Base-by-base conservation (phyloP, 2,329 filamentous ascomycete genomes). In the Fusarium miscanthi region DNA sequence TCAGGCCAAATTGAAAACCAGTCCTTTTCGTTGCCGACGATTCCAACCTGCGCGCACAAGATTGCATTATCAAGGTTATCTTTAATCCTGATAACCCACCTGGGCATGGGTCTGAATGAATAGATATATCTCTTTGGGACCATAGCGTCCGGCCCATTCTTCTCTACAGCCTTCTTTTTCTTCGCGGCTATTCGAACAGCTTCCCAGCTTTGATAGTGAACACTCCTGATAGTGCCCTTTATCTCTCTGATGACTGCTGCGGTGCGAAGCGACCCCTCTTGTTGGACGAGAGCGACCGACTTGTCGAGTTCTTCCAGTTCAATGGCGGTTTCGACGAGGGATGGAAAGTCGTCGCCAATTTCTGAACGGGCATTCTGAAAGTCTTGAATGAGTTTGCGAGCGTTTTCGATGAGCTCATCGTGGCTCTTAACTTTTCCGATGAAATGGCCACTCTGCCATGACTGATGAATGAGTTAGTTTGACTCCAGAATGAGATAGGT, bases 351-450 rank as follows among this genome's bases (percentile, higher is more conserved):
- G 35, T 59, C 19, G 16, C 27, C 27, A 21, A 62, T 45, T 23
- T 37, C 53, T 30, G 33, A 51, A 33, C 27, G 52, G 16, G 42
- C 19, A 25, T 62, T 43, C 23, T 17, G 52, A 45, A 59, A 48
- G 25, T 49, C 42, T 30, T 63, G 59, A 5, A 59, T 59, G 42
- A 59, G 41, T 25, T 63, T 63, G 16, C 42, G 43, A 30, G 42
- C 53, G n/a, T 45, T 40, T 33, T 41, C 21, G 19, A 66, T 33
- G 12, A 63, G 25, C 16, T 41, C 30, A 17, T 25, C 19, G 33
- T 59, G n/a, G 42, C 16, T 49, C 35, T 42, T 63, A 12, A 38
- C 27, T 25, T 14, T 41, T 16, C 12, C 30, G 30, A 59, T 48
- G 53, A 57, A 57, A 45, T 43, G 35, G 13, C 21, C 31, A 57